Evolutionary conservation across 305 asterid species (phyloP).

Genomic region (Ilex paraguariensis): DNA sequence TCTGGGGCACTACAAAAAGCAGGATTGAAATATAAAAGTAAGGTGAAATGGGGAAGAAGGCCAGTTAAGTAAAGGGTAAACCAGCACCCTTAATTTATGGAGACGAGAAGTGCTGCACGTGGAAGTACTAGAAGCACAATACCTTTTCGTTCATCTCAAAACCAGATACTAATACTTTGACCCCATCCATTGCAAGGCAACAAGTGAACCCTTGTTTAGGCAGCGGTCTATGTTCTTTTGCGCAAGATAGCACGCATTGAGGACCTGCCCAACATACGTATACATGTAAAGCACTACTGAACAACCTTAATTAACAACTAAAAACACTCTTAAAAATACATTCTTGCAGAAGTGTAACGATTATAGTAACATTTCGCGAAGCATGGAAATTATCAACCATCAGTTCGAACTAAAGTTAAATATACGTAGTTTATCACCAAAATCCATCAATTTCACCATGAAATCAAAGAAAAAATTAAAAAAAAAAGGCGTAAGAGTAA

Average conservation of each 20-base stretch:
- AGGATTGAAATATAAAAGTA: too few species aligned
- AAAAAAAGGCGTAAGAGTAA: conserved; percentile 1
- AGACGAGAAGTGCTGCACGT: conserved; percentile 4
- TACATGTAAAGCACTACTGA: not conserved
- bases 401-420: too few species aligned
- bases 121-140: conserved; percentile 4
- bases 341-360: too few species aligned
- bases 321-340: not conserved
- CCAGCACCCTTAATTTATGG: not conserved
- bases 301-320: conserved; percentile 16
- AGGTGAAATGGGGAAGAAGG: too few species aligned
- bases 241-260: conserved; percentile 85
- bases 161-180: conserved; percentile 80
- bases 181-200: conserved; percentile 98
- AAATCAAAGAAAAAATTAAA: conserved; percentile 6
- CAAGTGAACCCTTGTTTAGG: conserved; percentile 89
- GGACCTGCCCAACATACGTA: conserved; percentile 59
- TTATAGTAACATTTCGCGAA: too few species aligned
- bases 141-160: conserved; percentile 85
- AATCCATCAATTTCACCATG: not conserved
- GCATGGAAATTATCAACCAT: too few species aligned
- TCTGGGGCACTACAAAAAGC: too few species aligned
- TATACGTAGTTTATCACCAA: too few species aligned
- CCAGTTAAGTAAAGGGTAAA: too few species aligned
- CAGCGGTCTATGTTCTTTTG: conserved; percentile 75